Percentiles rank a stretch among this genome's conserved stretches.
phyloP scores from a whole-genome alignment of 352 stramenopile species.

The Salisapilia sapeloensis region DNA sequence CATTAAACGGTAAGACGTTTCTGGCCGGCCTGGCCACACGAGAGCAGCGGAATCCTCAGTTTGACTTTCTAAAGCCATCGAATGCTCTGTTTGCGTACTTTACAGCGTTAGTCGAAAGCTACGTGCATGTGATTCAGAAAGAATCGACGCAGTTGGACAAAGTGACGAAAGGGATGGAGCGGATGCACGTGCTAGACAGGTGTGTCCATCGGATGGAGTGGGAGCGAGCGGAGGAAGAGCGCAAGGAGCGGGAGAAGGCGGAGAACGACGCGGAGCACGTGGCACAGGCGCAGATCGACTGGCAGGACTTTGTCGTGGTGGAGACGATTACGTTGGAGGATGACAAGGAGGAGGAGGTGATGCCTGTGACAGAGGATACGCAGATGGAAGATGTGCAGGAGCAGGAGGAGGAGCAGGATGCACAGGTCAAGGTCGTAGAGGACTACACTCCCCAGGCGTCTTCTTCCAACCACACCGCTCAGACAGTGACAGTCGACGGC shows the following conservation, averaged over 20 bases:
- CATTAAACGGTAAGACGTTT: conserved; percentile 90
- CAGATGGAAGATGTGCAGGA: conserved; percentile 68
- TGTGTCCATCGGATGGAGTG: conserved; percentile 77
- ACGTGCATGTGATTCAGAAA: conserved; percentile 80
- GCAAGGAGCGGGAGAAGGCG: conserved; percentile 45
- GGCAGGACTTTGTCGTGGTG: conserved; percentile 99
- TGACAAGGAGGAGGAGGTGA: conserved; percentile 80
- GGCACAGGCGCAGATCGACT: conserved; percentile 87
- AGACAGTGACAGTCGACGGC: conserved; percentile 63
- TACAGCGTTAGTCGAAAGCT: conserved; percentile 93
- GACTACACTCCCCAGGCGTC: conserved; percentile 68
- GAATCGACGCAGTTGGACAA: conserved; percentile 48
- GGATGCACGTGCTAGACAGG: conserved; percentile 74
- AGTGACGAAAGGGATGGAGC: conserved; percentile 55
- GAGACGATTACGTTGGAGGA: conserved; percentile 95
- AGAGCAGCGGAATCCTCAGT: conserved; percentile 95
- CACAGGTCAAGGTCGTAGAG: conserved; percentile 63
- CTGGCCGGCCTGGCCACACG: conserved; percentile 85
- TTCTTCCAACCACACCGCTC: conserved; percentile 4
- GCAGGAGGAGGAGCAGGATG: conserved; percentile 50
- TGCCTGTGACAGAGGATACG: too few relatives aligned
- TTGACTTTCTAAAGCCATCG: conserved; percentile 96
- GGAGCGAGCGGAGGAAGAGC: conserved; percentile 53
- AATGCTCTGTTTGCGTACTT: conserved; percentile 98
- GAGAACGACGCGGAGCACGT: conserved; percentile 60